Evolutionary conservation across 176 grass and related monocot genomes (phyloP), one percentile per base, ranked within the genome.

Genomic region (Aegilops tauschii): DNA sequence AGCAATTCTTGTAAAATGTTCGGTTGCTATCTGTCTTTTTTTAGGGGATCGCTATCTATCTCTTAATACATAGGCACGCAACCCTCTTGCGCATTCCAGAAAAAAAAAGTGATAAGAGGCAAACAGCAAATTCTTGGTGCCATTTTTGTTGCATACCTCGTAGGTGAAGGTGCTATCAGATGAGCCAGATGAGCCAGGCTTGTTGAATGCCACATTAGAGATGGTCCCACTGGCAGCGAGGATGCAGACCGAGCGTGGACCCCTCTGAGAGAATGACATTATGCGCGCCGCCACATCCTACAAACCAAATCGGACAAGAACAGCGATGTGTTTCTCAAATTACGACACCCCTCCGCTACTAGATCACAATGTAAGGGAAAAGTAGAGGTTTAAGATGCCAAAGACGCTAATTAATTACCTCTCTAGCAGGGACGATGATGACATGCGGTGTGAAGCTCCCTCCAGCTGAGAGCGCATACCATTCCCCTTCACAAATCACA

Each of bases 381-480:
- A 66, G 34, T 32, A 44, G 3, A 47, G n/a, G 11, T 35, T 80
- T 23, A 42, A 23, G n/a, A 66, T 18, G 35, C 3, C 16, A 25
- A 27, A 70, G 20, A 73, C 70, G 77, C 54, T 59, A 74, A n/a
- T 47, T 16, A 27, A 28, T 17, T 91, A 96, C 94, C 90, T 98
- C 97, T 78, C 97, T 90, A 72, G 97, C 83, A 32, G 90, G 78
- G 65, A 98, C 90, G 8, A 89, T 93, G 84, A 98, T 77, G 37
- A 98, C 97, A 90, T 98, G 97, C 6, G 97, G 97, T 4, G 87
- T 96, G 87, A 99, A 99, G 79, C 90, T 99, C 84, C 97, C 97
- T 87, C 97, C 97, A 2, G 97, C 97, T 6, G 97, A 96, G 59
- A 90, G 31, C 7, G 94, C 90, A 85, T 96, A 96, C 94, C 92